Base-by-base conservation (phyloP, 345 rosid genomes). In the Rhodomyrtus tomentosa region DNA sequence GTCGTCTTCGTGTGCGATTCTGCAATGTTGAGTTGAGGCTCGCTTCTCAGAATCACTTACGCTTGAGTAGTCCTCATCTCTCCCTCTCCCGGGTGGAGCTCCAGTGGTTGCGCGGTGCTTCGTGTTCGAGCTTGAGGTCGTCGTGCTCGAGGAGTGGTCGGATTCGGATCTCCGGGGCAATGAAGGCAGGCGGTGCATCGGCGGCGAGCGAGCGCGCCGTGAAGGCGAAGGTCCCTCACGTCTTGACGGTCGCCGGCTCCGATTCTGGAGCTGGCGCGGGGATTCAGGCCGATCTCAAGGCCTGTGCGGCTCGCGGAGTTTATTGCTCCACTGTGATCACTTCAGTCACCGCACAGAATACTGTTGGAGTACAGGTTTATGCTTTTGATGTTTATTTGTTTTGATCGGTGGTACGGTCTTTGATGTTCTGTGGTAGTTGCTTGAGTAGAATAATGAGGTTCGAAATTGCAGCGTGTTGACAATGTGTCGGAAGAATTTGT, bases 191-290 rank as follows among this genome's bases (percentile, higher is more conserved):
- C 76, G 82, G 76, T 12, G 87, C 80, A 82, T 6, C 88, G 45
- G 59, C 48, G n/a, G 27, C 56, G 16, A 55, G 21, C n/a, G 86
- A 82, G 55, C 53, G 80, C 55, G 82, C 81, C 6, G 85, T 22
- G 56, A 68, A 50, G 82, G 54, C 12, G 83, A 92, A 86, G 88
- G 85, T 90, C 36, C 94, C 97, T 15, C 99, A 95, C 76, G 96
- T 97, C 7, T 53, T 95, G 82, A 93, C 94, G 1, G 96, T 97
- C 55, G 98, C 98, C 29, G 98, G 98, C 27, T 97, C 98, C 16
- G 98, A 97, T 90, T 97, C 98, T 6, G 98, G 98, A 6, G 95
- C 94, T 22, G 98, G 98, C 53, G 98, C 99, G 32, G 98, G 98
- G 82, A 95, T 97, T 62, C 99, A 97, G 89, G 98, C 99, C 36